phyloP scores from a whole-genome alignment of 1,284 basidiomycete species.

The Melampsora americana region DNA sequence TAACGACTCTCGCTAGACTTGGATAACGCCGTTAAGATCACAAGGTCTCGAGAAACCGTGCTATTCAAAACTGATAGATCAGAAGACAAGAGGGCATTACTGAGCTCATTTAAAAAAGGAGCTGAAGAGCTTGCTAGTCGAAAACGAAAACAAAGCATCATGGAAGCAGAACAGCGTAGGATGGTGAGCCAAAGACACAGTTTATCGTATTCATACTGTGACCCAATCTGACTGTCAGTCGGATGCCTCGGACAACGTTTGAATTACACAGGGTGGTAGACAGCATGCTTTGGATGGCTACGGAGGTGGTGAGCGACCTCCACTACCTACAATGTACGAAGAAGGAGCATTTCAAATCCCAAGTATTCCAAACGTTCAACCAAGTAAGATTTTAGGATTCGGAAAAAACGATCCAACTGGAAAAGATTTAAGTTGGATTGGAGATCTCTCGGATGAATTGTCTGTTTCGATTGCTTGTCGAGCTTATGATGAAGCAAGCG shows the following conservation, averaged over 20 bases:
- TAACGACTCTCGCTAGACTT: conserved; percentile 59
- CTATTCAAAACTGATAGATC: conserved; percentile 81
- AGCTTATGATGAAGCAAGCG: conserved; percentile 81
- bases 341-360: not conserved
- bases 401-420: conserved; percentile 53
- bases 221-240: not conserved
- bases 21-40: conserved; percentile 93
- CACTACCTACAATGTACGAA: conserved; percentile 14
- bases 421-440: conserved; percentile 64
- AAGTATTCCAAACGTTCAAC: not conserved
- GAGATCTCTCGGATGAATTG: conserved; percentile 84
- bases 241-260: not conserved
- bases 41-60: conserved; percentile 85
- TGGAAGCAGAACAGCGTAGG: conserved; percentile 79
- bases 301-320: not conserved
- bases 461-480: conserved; percentile 85
- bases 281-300: not conserved
- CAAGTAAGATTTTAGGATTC: conserved; percentile 20
- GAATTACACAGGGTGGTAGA: not conserved
- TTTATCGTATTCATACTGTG: conserved; percentile 1
- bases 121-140: conserved; percentile 84
- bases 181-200: conserved; percentile 54
- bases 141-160: conserved; percentile 83
- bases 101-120: conserved; percentile 81
- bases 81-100: conserved; percentile 78